A percentile compares a stretch with the other conserved stretches of the same genome.
Evolutionary conservation across 805 yeast species (phyloP).

Genomic region (Candida bentonensis): DNA sequence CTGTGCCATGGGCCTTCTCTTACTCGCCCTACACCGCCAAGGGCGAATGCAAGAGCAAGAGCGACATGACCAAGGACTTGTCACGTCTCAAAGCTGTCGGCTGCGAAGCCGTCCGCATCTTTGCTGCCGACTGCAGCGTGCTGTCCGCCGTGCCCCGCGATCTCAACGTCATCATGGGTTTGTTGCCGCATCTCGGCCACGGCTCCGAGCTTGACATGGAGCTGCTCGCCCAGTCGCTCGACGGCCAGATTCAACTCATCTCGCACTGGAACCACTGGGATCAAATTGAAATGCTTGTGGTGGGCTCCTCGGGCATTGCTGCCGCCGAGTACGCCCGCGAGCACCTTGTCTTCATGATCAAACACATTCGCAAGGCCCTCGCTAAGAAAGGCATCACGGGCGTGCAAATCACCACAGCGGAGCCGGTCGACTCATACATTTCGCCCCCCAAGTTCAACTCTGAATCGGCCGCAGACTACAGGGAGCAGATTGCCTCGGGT

Average conservation of each 20-base stretch:
- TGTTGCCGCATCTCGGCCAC: slow-evolving; percentile 8
- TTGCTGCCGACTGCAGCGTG: slow-evolving; percentile 12
- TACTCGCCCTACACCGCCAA: slow-evolving; percentile 10
- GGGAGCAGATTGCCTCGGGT: slow-evolving; percentile 15
- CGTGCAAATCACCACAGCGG: slow-evolving; percentile 50
- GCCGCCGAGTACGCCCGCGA: slow-evolving; percentile 8
- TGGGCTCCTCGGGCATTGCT: slow-evolving; percentile 13
- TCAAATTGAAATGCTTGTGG: slow-evolving; percentile 12
- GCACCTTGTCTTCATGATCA: slow-evolving; percentile 11
- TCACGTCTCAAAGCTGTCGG: slow-evolving; percentile 5
- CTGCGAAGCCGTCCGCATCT: slow-evolving; percentile 8
- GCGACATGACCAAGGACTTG: slow-evolving; percentile 7
- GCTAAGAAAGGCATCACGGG: slow-evolving; percentile 24
- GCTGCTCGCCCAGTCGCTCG: slow-evolving; percentile 5
- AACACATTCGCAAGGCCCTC: slow-evolving; percentile 7
- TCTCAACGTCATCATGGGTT: slow-evolving; percentile 10
- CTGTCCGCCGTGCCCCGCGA: slow-evolving; percentile 8
- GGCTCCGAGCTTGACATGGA: slow-evolving; percentile 3
- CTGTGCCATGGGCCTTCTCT: slow-evolving; percentile 13
- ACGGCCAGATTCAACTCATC: slow-evolving; percentile 7
- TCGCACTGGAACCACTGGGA: slow-evolving; percentile 10
- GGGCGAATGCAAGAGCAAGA: slow-evolving; percentile 11
- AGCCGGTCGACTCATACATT: slow-evolving; percentile 59
- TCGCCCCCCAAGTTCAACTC: slow-evolving; percentile 12
- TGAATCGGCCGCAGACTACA: slow-evolving; percentile 7